Conservation (phyloP, 371 early-diverging fungal species). For the Mucor piriformis region DNA sequence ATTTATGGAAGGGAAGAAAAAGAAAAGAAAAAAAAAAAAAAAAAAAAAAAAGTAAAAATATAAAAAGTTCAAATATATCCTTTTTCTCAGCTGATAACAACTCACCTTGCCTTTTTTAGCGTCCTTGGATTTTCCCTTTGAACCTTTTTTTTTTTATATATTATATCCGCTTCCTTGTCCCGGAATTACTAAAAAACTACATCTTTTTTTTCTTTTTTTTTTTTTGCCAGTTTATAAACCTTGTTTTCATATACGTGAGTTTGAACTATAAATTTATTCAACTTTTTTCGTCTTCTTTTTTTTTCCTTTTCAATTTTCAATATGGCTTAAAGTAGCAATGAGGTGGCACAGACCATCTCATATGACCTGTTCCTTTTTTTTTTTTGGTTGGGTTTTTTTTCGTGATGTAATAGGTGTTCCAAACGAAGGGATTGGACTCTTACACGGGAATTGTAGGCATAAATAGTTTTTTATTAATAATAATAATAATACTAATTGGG, state of each 20-base stretch:
- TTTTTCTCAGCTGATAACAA: slow-evolving; percentile 23
- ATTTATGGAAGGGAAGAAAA: background rate
- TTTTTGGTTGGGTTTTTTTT: background rate
- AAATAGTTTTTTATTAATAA: too few relatives aligned
- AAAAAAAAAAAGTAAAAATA: background rate
- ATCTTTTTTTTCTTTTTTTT: background rate
- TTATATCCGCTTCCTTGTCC: too few relatives aligned
- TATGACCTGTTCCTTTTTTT: background rate
- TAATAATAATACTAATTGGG: too few relatives aligned
- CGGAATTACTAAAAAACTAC: too few relatives aligned
- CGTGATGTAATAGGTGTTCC: background rate
- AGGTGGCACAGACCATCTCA: slow-evolving; percentile 8
- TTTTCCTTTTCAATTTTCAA: background rate
- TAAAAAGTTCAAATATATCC: background rate
- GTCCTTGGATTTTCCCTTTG: too few relatives aligned
- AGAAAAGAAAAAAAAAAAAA: slow-evolving; percentile 4
- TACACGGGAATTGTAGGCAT: too few relatives aligned
- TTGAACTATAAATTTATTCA: too few relatives aligned
- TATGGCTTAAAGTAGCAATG: background rate
- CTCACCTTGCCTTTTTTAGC: background rate
- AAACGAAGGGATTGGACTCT: too few relatives aligned
- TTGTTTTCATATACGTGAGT: too few relatives aligned
- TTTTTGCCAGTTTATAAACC: background rate
- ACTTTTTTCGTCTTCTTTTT: background rate
- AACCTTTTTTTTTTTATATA: too few relatives aligned